Percentiles rank a stretch among this genome's conserved stretches.
Evolutionary conservation across 129 eudicot species (phyloP).

Genomic region (Arctium minus): DNA sequence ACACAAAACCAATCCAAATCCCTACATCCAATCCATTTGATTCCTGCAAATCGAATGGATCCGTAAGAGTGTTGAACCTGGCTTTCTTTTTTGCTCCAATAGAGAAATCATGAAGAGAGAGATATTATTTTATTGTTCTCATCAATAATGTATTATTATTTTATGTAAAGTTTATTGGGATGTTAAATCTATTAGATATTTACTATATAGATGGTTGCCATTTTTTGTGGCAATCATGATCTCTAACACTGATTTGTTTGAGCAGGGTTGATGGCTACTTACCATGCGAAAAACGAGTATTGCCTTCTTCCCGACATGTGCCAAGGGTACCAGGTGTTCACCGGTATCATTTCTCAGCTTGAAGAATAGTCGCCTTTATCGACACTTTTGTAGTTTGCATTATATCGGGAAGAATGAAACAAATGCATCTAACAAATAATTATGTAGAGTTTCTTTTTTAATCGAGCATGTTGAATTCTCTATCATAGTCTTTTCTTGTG

Average conservation of each 20-base stretch:
- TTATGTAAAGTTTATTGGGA: too few species aligned
- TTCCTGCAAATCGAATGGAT: too few species aligned
- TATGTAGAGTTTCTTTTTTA: background rate
- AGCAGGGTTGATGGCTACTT: constrained; percentile 86
- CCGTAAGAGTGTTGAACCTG: too few species aligned
- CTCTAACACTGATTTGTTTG: background rate
- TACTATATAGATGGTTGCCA: too few species aligned
- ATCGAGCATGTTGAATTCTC: background rate
- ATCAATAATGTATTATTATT: too few species aligned
- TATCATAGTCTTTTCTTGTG: background rate
- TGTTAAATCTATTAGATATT: too few species aligned
- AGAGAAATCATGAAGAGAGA: too few species aligned
- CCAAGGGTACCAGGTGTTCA: constrained; percentile 84
- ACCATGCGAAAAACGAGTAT: constrained; percentile 94
- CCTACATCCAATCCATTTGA: too few species aligned
- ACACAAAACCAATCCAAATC: too few species aligned
- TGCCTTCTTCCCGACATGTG: constrained; percentile 92
- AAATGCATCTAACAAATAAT: background rate
- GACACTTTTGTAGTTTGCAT: background rate
- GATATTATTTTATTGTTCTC: too few species aligned
- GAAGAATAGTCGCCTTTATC: constrained; percentile 44
- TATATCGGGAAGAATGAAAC: background rate
- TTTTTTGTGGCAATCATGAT: too few species aligned
- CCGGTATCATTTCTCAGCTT: constrained; percentile 68
- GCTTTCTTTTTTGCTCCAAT: too few species aligned